phyloP scores from a whole-genome alignment of 108 stramenopile genomes.

The Pelagomonas calceolata region DNA sequence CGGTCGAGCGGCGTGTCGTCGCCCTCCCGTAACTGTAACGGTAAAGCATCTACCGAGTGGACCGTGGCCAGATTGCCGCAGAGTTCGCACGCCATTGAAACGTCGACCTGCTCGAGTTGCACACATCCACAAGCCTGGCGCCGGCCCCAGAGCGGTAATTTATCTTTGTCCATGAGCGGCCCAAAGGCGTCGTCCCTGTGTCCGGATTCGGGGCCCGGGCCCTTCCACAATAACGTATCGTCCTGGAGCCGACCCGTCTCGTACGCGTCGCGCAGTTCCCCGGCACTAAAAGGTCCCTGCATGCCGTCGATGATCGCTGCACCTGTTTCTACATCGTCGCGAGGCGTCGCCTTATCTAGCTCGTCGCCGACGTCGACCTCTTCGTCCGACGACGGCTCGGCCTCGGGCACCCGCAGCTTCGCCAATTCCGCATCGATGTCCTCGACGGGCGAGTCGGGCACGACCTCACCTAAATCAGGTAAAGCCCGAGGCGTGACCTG shows the following conservation, averaged over 20 bases:
- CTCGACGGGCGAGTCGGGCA: too few relatives aligned
- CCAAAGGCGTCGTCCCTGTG: too few relatives aligned
- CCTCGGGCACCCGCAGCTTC: background rate
- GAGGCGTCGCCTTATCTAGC: background rate
- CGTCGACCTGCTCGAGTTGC: background rate
- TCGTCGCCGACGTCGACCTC: background rate
- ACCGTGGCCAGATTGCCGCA: background rate
- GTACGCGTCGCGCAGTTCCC: background rate
- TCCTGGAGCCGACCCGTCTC: background rate
- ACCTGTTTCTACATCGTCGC: background rate
- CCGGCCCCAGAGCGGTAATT: background rate
- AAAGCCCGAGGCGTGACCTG: too few relatives aligned
- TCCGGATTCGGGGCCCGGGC: background rate
- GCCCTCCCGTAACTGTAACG: background rate
- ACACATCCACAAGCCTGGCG: background rate
- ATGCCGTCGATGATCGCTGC: background rate
- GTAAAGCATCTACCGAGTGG: background rate
- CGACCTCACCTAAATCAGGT: too few relatives aligned
- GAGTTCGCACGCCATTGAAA: background rate
- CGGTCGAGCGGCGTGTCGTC: background rate
- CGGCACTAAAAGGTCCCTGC: background rate
- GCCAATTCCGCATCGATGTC: background rate
- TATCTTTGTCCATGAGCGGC: too few relatives aligned
- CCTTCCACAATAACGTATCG: background rate
- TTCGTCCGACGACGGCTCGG: too few relatives aligned